phyloP scores from a whole-genome alignment of 768 basidiomycete genomes.

The Lentinula lateritia region DNA sequence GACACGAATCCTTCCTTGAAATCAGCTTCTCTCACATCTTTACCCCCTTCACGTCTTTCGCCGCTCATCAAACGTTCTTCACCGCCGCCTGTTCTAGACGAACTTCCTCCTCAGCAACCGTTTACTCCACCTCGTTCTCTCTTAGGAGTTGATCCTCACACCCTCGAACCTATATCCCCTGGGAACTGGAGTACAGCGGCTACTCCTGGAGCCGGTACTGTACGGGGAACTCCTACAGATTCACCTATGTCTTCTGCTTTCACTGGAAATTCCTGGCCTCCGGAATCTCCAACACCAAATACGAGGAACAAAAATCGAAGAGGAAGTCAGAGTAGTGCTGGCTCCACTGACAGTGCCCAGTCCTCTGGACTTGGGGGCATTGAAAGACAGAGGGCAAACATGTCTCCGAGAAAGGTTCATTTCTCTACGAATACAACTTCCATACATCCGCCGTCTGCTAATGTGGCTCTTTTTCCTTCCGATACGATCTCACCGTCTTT shows the following conservation, averaged over 20 bases:
- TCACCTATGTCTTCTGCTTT: conserved; percentile 2
- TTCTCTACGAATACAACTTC: conserved; percentile 4
- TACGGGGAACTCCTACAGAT: background rate
- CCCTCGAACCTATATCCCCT: conserved; percentile 22
- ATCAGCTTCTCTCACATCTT: conserved; percentile 19
- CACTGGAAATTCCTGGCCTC: background rate
- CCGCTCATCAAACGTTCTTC: conserved; percentile 22
- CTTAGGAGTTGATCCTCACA: background rate
- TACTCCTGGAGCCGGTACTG: conserved; percentile 53
- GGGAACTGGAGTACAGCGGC: conserved; percentile 74
- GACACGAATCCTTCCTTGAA: conserved; percentile 8
- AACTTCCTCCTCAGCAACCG: conserved; percentile 9
- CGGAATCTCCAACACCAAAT: conserved; percentile 8
- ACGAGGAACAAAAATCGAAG: conserved; percentile 16
- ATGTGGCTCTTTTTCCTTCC: conserved; percentile 7
- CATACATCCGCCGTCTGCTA: background rate
- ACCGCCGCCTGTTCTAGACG: conserved; percentile 23
- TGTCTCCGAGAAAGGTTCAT: conserved; percentile 9
- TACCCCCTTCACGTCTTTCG: conserved; percentile 17
- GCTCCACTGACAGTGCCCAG: conserved; percentile 6
- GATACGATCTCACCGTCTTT: conserved; percentile 6
- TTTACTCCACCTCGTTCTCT: conserved; percentile 6
- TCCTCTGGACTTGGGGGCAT: background rate
- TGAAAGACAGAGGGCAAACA: conserved; percentile 11
- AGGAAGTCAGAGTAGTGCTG: conserved; percentile 23